Percentiles rank a stretch among this genome's conserved stretches.
These are phyloP conservation scores for Fusarium sp. DNA, from an alignment of 2,329 filamentous ascomycete genomes.

Conservation along the genomic window DNA sequence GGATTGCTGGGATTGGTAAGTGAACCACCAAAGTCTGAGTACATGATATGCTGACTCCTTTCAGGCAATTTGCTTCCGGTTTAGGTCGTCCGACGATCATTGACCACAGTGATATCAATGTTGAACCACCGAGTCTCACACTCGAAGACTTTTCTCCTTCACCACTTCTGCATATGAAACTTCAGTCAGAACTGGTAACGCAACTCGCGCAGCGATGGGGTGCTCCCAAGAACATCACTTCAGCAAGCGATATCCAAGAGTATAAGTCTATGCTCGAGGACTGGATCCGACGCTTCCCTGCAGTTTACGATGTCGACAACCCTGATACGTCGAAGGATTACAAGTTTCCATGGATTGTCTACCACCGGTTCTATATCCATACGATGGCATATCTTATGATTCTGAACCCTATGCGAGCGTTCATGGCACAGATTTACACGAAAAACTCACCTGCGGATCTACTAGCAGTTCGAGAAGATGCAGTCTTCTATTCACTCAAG, in stretches of 20 bases:
- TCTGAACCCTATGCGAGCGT: conserved; percentile 57
- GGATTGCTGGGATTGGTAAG: conserved; percentile 50
- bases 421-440: conserved; percentile 51
- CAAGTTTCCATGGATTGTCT: conserved; percentile 51
- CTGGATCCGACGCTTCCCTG: conserved; percentile 55
- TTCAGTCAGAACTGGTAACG: conserved; percentile 47
- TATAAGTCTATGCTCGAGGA: conserved; percentile 48
- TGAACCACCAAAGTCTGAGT: neutral
- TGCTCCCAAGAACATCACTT: conserved; percentile 40
- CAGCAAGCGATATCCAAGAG: conserved; percentile 42
- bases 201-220: conserved; percentile 43
- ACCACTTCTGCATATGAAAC: conserved; percentile 48
- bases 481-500: conserved; percentile 54
- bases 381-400: conserved; percentile 56
- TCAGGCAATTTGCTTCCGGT: conserved; percentile 49
- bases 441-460: conserved; percentile 44
- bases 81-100: conserved; percentile 47
- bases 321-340: conserved; percentile 54
- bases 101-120: conserved; percentile 46
- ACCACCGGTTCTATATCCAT: conserved; percentile 57
- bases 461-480: conserved; percentile 48
- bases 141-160: conserved; percentile 47
- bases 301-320: conserved; percentile 49
- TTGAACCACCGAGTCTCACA: conserved; percentile 46
- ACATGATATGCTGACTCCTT: neutral